These are phyloP conservation scores for Casuarina cunninghamiana DNA, from an alignment of 306 rosid genomes.

Conservation along the genomic window DNA sequence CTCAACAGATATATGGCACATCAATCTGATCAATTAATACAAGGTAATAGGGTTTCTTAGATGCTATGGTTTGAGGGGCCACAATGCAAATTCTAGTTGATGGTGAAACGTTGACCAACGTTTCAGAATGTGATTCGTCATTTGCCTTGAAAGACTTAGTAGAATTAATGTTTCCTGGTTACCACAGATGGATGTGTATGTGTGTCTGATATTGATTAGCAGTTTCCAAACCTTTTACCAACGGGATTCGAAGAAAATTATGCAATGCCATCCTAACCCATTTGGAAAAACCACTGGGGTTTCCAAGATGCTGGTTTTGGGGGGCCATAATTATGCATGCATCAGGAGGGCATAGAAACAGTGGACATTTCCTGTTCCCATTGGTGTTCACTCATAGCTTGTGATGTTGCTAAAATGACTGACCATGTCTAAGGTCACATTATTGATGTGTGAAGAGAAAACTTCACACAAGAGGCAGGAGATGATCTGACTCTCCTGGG, in stretches of 20 bases:
- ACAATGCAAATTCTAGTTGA: too few relatives aligned
- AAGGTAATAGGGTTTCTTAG: too few relatives aligned
- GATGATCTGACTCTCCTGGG: too few relatives aligned
- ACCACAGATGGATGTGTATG: neutral
- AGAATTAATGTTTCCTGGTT: too few relatives aligned
- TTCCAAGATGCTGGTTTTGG: neutral
- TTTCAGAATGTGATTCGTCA: too few relatives aligned
- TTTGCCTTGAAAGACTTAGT: too few relatives aligned
- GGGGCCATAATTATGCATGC: neutral
- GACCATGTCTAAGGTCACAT: neutral
- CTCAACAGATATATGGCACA: too few relatives aligned
- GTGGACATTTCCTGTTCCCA: neutral
- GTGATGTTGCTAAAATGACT: neutral
- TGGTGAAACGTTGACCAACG: too few relatives aligned
- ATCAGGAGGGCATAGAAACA: neutral
- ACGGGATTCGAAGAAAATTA: neutral
- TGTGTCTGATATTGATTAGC: neutral
- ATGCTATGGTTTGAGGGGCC: too few relatives aligned
- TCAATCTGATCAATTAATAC: too few relatives aligned
- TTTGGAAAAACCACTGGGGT: neutral
- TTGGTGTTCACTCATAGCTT: neutral
- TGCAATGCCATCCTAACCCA: neutral
- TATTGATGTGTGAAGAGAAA: too few relatives aligned
- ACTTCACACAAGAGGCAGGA: too few relatives aligned
- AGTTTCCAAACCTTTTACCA: neutral